Base-by-base conservation (phyloP, 257 asterid genomes). In the Solanum ossicruentum region DNA sequence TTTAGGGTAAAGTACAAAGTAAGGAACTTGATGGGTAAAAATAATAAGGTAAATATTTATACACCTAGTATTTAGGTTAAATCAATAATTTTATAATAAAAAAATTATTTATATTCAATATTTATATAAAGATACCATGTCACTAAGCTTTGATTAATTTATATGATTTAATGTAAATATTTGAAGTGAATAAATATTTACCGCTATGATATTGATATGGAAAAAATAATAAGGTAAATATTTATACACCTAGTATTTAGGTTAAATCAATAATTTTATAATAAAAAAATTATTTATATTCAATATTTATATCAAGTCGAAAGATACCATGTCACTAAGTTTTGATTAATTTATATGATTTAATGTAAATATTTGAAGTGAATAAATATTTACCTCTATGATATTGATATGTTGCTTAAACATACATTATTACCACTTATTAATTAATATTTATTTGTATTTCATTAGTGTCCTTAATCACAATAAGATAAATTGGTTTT, bases 1-100 rank as follows among this genome's bases (percentile, higher is more conserved):
- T 80, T 86, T 92, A 87, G 87, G 95, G 92, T 87, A 87, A 72
- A 89, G 89, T 91, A 63, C 87, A 83, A 89, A 89, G 15, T 84
- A 87, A 89, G 87, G 88, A 49, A 84, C 10, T 58, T 58, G 39
- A 81, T 72, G 57, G 57, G 80, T 72, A 12, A 45, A 72, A 45
- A 71, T 0, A 6, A 57, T 20, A 13, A 65, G 18, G 11, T 12
- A 65, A 65, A 65, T 65, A 65, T 9, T 2, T 65, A 12, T 2
- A 47, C 13, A 67, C 1, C 1, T 3, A 11, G 8, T 67, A 32
- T 66, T 66, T 66, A 66, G 20, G 13, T 12, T 5, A 65, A 26
- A 26, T 23, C 18, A 3, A 28, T 28, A 65, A 13, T 13, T 66
- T 28, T 65, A 65, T 65, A 26, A 65, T 7, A 65, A 0, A 65